Evolutionary conservation across 2,329 filamentous ascomycete genomes (phyloP), one percentile per base, ranked within the genome.

Genomic region (Malbranchea zuffiana): DNA sequence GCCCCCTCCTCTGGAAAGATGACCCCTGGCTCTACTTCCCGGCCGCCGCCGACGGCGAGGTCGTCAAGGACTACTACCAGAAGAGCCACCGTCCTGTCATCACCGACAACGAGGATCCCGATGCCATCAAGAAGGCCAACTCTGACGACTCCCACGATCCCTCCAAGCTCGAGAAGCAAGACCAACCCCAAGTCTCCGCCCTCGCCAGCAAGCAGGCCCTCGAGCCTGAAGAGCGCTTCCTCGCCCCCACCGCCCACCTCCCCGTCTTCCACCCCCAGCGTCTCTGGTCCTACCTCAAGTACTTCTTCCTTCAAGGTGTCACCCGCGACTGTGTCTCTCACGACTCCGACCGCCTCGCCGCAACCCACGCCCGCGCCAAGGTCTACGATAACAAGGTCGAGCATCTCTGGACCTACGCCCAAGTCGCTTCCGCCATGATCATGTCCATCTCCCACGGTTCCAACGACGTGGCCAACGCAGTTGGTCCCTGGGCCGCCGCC

Each of bases 371-470:
- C 21, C 54, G 55, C n/a, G 65, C 65, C 6, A 54, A 57, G 23
- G 51, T 52, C 4, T 68, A 67, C 43, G 65, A 68, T 45, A 61
- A 61, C 41, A 55, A 59, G 3, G 62, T 66, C 10, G 66, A 68
- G 47, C 63, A 69, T 49, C 52, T 66, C 33, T 68, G 60, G 57
- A 66, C 65, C 1, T 68, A 60, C 46, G 58, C 53, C 30, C 62
- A 65, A 47, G 57, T 65, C 7, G 50, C 54, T 35, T 55, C 54
- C 4, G 60, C 61, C 25, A 59, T 61, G 44, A 57, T 61, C 45
- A 56, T 62, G 52, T 63, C 59, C 13, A 61, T 65, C 39, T 57
- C 60, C 3, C 63, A 66, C 49, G 62, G 62, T n/a, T 57, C 59
- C 31, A 65, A 65, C 46, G 61, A 65, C 41, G 59, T 64, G 3